Evolutionary conservation across 1,139 yeast species (phyloP), one percentile per base, ranked within the genome.

Genomic region (Zygosaccharomyces sapae): DNA sequence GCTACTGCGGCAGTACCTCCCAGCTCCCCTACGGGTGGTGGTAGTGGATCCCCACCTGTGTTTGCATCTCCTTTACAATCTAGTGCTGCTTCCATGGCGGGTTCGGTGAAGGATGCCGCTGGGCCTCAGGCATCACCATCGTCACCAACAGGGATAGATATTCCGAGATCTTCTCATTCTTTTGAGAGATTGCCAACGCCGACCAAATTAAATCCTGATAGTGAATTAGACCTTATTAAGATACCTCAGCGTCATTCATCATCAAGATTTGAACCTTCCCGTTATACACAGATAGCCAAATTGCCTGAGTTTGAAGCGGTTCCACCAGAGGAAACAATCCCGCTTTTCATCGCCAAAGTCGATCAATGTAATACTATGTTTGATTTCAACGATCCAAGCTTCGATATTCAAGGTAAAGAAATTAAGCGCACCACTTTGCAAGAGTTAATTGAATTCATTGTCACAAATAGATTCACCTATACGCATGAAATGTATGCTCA

Each of bases 291-390:
- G 54, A 81, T 92, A 54, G 81, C 83, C 49, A 84, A 84, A 63
- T 76, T 94, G 49, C 97, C 98, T 5, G 76, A 80, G 47, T 90
- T 92, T 63, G 94, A 88, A 57, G 97, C 90, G 61, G 96, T 92
- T 18, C 79, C 87, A 19, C 87, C 94, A 1, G 89, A 84, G 55
- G 92, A 86, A 62, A 89, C 89, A 58, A 79, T 83, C 43, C 84
- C 85, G 33, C 75, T 92, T 55, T 92, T 92, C 62, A 71, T 90
- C 47, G 86, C 85, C 59, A 92, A 92, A 63, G 82, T 90, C 48
- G 96, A 89, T 61, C 98, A 94, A 69, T 92, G 98, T 73, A 88
- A 87, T 66, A 81, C 89, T 37, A 81, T 92, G 73, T 92, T 92
- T 71, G 97, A 92, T 70, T 92, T 92, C 65, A 80, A 81, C 62